Base-by-base conservation (phyloP, 192 early-diverging fungal genomes). In the Linnemannia elongata region DNA sequence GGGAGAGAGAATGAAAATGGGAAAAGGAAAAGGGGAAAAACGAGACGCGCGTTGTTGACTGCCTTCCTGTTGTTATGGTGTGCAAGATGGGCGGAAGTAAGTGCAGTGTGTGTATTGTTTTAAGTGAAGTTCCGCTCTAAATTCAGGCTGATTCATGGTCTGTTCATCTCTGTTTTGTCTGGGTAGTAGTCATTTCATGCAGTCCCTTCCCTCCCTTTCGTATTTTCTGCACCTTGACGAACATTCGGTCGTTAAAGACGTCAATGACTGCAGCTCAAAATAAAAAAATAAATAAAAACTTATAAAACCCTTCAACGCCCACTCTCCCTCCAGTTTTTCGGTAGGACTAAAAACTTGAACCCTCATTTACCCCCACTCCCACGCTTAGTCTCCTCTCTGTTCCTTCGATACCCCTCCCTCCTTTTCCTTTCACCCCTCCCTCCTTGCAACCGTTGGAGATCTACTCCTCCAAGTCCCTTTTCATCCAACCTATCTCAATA, bases 271-370 rank as follows among this genome's bases (percentile, higher is more conserved):
- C 7, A 30, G 60, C 30, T 30, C 33, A 27, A 33, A 12, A 55
- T 57, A 1, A 57, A 57, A 4, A 57, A 4, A 22, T 20, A n/a
- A 57, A 57, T 8, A 57, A 66, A 66, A 66, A 66, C 60, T 66
- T 66, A 66, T 66, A 66, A 66, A 66, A 66, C 12, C 12, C 60
- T 66, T 66, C 60, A 12, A 66, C 10, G 60, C 27, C 8, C 57
- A 57, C n/a, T 12, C 60, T 30, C 24, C 55, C 27, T 33, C 60
- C 60, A 27, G 35, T 66, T 24, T 66, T 13, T 66, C 60, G 60
- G 60, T 33, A 66, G 60, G 60, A 66, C 27, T 33, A 66, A 66
- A 52, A 66, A 66, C 60, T 66, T 66, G 60, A 30, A 66, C 60
- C 60, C 60, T 66, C 60, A 66, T 6, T 33, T 24, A 13, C 60